Evolutionary conservation across 1,139 yeast species (phyloP), one percentile per base, ranked within the genome.

Genomic region (Meyerozyma guilliermondii): DNA sequence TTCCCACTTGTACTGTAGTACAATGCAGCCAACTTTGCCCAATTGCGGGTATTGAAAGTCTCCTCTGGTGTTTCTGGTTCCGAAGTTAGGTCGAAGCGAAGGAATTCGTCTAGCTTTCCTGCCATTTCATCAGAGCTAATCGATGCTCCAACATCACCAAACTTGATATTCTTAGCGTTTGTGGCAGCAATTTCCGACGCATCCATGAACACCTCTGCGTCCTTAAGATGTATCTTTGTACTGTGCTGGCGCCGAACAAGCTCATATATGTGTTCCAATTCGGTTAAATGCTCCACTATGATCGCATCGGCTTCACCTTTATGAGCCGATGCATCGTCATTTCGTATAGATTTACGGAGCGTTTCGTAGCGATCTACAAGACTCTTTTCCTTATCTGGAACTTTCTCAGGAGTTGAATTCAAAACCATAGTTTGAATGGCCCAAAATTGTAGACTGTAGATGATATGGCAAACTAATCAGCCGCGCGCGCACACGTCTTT

Each of bases 11-110:
- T 57, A 41, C 68, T 61, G 49, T 73, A 67, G 49, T 73, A 78
- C 35, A 81, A 57, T 1, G 76, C 61, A 0, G 94, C 95, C 33
- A 85, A 57, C 43, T 70, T 68, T 38, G 76, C 58, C 87, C 91
- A 83, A 54, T 82, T 74, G 50, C 70, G 72, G 7, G 60, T 51
- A 41, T 68, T 66, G 53, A 70, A 70, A 7, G 46, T 46, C 28
- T 60, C 63, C 45, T 60, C 64, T 39, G 8, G 23, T 33, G 13
- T 35, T 18, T 13, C 35, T 20, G 9, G 13, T 22, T 1, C 28
- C 16, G 8, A 10, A n/a, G 17, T 10, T 2, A 28, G 41, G 17
- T 7, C 33, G 27, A 30, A 36, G 37, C 16, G 39, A 53, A 78
- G 57, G 52, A 59, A 75, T 18, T 52, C 52, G 44, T 66, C 71